phyloP scores from a whole-genome alignment of 306 rosid species.

The Ochetophila trinervis region DNA sequence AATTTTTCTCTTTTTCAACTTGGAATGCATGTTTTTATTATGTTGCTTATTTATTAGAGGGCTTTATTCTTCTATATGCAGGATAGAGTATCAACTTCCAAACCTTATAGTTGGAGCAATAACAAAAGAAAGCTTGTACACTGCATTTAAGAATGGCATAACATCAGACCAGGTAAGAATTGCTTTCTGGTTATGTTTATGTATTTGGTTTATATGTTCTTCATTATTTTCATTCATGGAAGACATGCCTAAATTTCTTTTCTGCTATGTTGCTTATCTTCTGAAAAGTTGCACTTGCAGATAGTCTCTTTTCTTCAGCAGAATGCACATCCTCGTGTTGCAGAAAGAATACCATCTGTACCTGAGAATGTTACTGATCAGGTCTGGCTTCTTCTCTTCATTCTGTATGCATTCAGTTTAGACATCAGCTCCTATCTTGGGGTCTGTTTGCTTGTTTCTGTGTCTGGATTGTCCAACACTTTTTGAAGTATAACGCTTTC shows the following conservation, averaged over 20 bases:
- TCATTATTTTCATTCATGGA: not conserved
- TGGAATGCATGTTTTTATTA: not conserved
- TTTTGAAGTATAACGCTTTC: too few species aligned
- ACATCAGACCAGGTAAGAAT: slow-evolving; percentile 68
- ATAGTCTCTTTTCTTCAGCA: slow-evolving; percentile 83
- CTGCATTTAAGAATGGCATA: slow-evolving; percentile 91
- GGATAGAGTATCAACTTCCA: slow-evolving; percentile 96
- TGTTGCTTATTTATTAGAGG: not conserved
- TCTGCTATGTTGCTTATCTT: slow-evolving; percentile 10
- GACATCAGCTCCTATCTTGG: not conserved
- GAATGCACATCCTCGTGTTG: slow-evolving; percentile 93
- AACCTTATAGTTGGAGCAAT: slow-evolving; percentile 95
- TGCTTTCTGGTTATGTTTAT: not conserved
- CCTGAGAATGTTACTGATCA: slow-evolving; percentile 98
- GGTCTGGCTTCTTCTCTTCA: slow-evolving; percentile 40
- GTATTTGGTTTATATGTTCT: not conserved
- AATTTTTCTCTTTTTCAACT: not conserved
- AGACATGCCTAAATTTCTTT: not conserved
- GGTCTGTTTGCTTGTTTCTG: not conserved
- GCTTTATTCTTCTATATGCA: slow-evolving; percentile 27
- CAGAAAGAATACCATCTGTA: slow-evolving; percentile 73
- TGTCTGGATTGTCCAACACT: too few species aligned
- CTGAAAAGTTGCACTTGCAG: slow-evolving; percentile 35
- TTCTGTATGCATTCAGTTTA: not conserved
- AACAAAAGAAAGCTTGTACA: slow-evolving; percentile 90